Evolutionary conservation across 768 basidiomycete species (phyloP), one percentile per base, ranked within the genome.

Genomic region (Trametes coccinea): DNA sequence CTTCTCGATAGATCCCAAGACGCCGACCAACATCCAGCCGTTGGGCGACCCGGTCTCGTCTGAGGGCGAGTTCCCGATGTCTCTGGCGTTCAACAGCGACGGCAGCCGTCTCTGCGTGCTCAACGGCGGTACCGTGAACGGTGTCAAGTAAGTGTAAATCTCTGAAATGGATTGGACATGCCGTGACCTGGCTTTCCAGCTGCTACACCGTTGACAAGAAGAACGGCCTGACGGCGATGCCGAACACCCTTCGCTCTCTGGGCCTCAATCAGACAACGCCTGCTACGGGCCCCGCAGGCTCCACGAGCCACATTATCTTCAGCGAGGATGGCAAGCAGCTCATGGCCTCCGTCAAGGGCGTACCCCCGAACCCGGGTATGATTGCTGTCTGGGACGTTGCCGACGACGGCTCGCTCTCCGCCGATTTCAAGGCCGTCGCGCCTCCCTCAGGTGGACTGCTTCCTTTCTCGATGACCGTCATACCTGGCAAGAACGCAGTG

Each of bases 231-330:
- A 60, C 72, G 30, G 69, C 77, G 9, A 73, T 79, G 17, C 54
- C 73, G 31, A 77, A 78, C 71, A 78, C 80, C 6, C 71, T 75
- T 11, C 79, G 82, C 45, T 70, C 77, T 16, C 72, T 82, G 33
- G 70, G 70, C 34, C 70, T 83, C 57, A 80, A 81, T 67, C 82
- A 83, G 68, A 82, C 82, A 8, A 81, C 81, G 45, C 81, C 80
- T 44, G 77, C 82, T 0, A 80, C 70, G 16, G 82, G 82, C 7
- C 82, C 82, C 14, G 73, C 79, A 1, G 79, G 78, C 46, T 75
- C 74, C 17, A 72, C 75, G 51, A 78, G 76, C 67, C 79, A 83
- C 59, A 64, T 83, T 60, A 64, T 82, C 41, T 83, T 83, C 74
- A 74, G 70, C 22, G 78, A 79, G 65, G 80, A 82, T 59, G 75